phyloP scores from a whole-genome alignment of 441 rosid genomes.

The Kokia cookei region DNA sequence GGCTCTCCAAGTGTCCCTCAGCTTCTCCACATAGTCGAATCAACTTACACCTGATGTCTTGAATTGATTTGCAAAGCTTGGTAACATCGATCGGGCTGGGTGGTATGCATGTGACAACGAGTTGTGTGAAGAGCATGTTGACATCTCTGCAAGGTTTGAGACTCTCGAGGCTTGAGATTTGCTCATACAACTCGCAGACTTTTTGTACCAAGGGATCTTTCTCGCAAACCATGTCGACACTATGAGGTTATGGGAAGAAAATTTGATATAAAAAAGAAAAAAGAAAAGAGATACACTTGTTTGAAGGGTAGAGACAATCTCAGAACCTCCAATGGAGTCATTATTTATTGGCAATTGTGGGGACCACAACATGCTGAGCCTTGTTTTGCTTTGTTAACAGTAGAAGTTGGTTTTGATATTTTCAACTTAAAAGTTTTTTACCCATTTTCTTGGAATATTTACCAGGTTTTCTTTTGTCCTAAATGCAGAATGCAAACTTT shows the following conservation, averaged over 20 bases:
- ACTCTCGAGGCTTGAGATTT: slow-evolving; percentile 62
- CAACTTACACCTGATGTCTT: slow-evolving; percentile 65
- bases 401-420: neutral
- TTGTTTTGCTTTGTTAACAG: neutral
- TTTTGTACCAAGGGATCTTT: slow-evolving; percentile 49
- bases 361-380: slow-evolving; percentile 10
- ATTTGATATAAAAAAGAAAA: neutral
- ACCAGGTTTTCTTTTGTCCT: neutral
- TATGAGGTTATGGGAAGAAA: slow-evolving; percentile 23
- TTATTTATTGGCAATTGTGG: slow-evolving; percentile 46
- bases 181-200: slow-evolving; percentile 45
- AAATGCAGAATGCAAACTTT: neutral
- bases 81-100: slow-evolving; percentile 64
- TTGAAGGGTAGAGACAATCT: slow-evolving; percentile 14
- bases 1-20: slow-evolving; percentile 60
- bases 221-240: slow-evolving; percentile 87
- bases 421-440: slow-evolving; percentile 1
- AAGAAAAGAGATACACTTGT: neutral
- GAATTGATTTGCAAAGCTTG: slow-evolving; percentile 38
- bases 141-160: slow-evolving; percentile 75
- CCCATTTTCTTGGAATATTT: neutral
- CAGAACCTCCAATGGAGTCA: slow-evolving; percentile 27
- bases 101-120: slow-evolving; percentile 75
- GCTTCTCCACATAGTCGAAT: slow-evolving; percentile 69
- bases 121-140: slow-evolving; percentile 71